phyloP scores from a whole-genome alignment of 2,329 filamentous ascomycete genomes.

The Zasmidium citrigriseum region DNA sequence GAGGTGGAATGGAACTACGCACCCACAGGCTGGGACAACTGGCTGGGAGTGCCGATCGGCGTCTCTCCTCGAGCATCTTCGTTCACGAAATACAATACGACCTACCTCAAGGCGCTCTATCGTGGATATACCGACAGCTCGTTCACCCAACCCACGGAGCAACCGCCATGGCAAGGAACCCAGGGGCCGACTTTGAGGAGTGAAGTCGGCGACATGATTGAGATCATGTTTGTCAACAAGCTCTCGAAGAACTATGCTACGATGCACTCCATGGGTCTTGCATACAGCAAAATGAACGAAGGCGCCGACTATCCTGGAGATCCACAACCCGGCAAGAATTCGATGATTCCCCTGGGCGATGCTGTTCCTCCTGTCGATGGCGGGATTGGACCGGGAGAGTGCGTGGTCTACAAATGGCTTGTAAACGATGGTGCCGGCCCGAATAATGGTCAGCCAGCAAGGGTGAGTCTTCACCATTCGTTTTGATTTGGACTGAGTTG shows the following conservation, averaged over 20 bases:
- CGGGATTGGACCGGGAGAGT: conserved; percentile 22
- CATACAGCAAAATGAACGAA: conserved; percentile 27
- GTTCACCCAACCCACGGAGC: conserved; percentile 24
- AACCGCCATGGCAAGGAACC: conserved; percentile 31
- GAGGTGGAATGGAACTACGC: conserved; percentile 31
- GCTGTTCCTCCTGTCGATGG: conserved; percentile 21
- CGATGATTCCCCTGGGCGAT: conserved; percentile 15
- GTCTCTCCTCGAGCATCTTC: conserved; percentile 19
- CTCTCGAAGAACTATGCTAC: conserved; percentile 26
- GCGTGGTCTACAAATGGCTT: conserved; percentile 33
- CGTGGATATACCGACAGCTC: conserved; percentile 34
- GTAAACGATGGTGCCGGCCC: conserved; percentile 20
- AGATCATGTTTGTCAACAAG: conserved; percentile 33
- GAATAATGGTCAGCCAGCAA: conserved; percentile 12
- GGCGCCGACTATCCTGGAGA: conserved; percentile 28
- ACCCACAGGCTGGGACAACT: conserved; percentile 32
- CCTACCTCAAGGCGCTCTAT: conserved; percentile 33
- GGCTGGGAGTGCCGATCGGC: conserved; percentile 28
- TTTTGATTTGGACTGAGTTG: neutral
- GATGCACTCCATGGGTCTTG: conserved; percentile 32
- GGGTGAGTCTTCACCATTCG: conserved; percentile 2
- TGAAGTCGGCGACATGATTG: conserved; percentile 32
- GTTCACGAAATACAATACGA: conserved; percentile 23
- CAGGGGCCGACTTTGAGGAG: conserved; percentile 27
- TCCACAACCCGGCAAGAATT: conserved; percentile 18